Evolutionary conservation across 75 land plant species (phyloP).

Genomic region (Pinus taeda): DNA sequence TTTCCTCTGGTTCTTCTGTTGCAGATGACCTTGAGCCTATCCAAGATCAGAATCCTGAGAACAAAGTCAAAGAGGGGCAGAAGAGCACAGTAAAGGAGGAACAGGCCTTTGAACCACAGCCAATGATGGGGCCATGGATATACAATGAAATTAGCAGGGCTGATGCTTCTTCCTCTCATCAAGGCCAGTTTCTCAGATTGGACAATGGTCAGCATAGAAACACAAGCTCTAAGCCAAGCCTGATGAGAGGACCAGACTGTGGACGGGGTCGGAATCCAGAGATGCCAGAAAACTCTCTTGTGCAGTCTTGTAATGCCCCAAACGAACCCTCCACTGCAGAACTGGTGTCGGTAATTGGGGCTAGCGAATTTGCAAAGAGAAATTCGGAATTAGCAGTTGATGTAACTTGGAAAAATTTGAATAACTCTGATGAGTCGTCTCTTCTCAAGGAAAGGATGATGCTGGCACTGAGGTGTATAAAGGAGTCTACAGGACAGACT

Average conservation of each 20-base stretch:
- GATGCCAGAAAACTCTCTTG: background rate
- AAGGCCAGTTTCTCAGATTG: background rate
- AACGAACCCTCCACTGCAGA: background rate
- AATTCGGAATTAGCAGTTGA: background rate
- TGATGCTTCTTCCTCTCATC: background rate
- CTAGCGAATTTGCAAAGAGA: background rate
- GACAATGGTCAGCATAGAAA: background rate
- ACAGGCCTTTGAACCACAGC: background rate
- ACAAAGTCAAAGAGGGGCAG: slow-evolving; percentile 1
- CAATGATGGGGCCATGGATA: background rate
- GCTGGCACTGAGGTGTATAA: slow-evolving; percentile 33
- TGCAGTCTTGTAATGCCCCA: background rate
- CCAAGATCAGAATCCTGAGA: background rate
- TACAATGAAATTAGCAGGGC: background rate
- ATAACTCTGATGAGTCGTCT: background rate
- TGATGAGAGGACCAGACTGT: background rate
- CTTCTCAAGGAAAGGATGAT: slow-evolving; percentile 31
- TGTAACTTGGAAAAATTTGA: background rate
- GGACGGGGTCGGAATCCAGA: background rate
- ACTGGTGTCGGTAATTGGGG: background rate
- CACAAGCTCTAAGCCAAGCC: background rate
- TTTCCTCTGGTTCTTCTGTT: background rate
- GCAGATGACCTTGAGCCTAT: background rate
- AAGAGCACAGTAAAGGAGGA: background rate
- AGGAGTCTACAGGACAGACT: slow-evolving; percentile 26